Base-by-base conservation (phyloP, 345 rosid genomes). In the Citrus maxima region DNA sequence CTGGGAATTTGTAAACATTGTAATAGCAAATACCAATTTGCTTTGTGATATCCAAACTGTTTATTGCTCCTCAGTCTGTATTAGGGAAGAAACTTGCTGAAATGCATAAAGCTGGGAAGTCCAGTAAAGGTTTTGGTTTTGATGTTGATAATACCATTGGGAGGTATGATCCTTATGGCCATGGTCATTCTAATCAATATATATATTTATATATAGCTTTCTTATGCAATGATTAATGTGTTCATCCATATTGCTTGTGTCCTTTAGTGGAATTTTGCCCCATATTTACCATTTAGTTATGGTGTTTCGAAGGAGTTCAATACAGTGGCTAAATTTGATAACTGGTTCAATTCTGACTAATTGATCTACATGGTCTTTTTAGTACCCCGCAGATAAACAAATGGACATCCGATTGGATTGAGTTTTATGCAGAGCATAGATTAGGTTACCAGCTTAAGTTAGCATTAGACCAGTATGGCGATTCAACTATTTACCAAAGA, bases 141-240 rank as follows among this genome's bases (percentile, higher is more conserved):
- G 90, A 91, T 62, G 96, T 93, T 46, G 90, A 93, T 59, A 95
- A 95, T 86, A 95, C 98, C 61, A 86, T 95, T 85, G 99, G 99
- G 81, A 95, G 99, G 98, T 93, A 67, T 9, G 60, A 5, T 80
- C 42, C 70, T 71, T 70, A 34, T 16, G 76, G 37, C 34, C 37
- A 10, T 68, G 27, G 69, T 72, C 37, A 13, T 49, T 71, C 19
- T 9, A 7, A 38, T 38, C 27, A 25, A 2, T 8, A 38, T 38
- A 38, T 38, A 38, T 38, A 38, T 38, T 8, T 38, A 38, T 30
- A 32, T 32, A 32, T 32, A 32, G 27, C 27, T 25, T 25, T 25
- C 27, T 25, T 25, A 25, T 25, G 27, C 27, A 25, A 25, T 25
- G 27, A 2, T 7, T 38, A 28, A 68, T 59, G 16, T 40, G 37